These are phyloP conservation scores for Chenopodium berlandieri DNA, from an alignment of 148 eudicot genomes.

Conservation along the genomic window DNA sequence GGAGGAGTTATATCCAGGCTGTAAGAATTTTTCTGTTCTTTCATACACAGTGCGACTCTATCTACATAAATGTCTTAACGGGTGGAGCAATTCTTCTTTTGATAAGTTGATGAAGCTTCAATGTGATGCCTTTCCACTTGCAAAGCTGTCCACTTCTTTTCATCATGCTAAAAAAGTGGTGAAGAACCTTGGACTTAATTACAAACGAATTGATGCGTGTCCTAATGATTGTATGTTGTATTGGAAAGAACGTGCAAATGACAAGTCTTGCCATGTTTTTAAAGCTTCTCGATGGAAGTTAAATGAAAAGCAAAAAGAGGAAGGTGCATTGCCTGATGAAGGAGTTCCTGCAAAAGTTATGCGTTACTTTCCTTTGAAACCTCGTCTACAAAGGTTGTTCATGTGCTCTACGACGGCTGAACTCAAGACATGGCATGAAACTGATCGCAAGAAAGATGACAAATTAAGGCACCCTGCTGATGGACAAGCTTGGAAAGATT, in stretches of 20 bases:
- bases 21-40: constrained; percentile 7
- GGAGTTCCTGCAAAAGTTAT: too few relatives aligned
- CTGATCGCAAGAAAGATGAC: too few relatives aligned
- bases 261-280: neutral
- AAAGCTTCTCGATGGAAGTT: neutral
- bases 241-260: constrained; percentile 3
- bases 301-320: constrained; percentile 9
- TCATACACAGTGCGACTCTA: constrained; percentile 6
- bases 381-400: too few relatives aligned
- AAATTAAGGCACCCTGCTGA: constrained; percentile 11
- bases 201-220: constrained; percentile 1
- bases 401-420: too few relatives aligned
- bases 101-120: neutral
- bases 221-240: constrained; percentile 1
- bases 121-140: constrained; percentile 1
- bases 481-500: constrained; percentile 23
- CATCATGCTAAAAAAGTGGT: constrained; percentile 1
- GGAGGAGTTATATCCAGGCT: constrained; percentile 1
- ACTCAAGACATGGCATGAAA: too few relatives aligned
- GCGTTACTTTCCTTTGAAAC: too few relatives aligned
- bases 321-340: neutral
- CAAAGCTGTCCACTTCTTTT: constrained; percentile 2
- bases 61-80: constrained; percentile 1
- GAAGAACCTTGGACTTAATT: constrained; percentile 1
- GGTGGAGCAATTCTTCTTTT: constrained; percentile 8